Percentiles rank a stretch among this genome's conserved stretches.
These are phyloP conservation scores for Trichoderma oligosporum DNA, from an alignment of 2,329 filamentous ascomycete genomes.

Conservation along the genomic window DNA sequence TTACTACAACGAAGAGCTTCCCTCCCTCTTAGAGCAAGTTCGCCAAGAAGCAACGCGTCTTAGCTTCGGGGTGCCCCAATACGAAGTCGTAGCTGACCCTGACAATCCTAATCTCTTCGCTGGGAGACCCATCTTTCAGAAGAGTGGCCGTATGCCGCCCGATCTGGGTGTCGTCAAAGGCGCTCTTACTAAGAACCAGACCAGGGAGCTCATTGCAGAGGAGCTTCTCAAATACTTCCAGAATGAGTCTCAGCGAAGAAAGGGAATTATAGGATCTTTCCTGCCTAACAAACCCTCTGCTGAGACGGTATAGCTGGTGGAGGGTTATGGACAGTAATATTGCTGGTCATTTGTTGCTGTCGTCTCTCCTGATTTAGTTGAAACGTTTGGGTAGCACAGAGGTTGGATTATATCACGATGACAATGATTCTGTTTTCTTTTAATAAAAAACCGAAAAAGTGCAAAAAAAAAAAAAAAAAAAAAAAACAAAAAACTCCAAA, in stretches of 20 bases:
- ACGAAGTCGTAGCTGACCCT: slow-evolving; percentile 28
- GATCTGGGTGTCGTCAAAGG: slow-evolving; percentile 34
- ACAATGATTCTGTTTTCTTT: no score
- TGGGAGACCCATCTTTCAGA: slow-evolving; percentile 36
- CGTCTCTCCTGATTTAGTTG: background rate
- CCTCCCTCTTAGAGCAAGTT: slow-evolving; percentile 29
- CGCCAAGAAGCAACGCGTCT: slow-evolving; percentile 33
- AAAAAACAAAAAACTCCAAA: no score
- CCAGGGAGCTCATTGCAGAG: slow-evolving; percentile 40
- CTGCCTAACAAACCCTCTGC: background rate
- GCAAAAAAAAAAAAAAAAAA: no score
- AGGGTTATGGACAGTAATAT: no score
- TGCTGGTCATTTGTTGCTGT: background rate
- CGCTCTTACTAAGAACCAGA: slow-evolving; percentile 33
- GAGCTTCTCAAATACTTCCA: slow-evolving; percentile 38
- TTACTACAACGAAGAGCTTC: slow-evolving; percentile 13
- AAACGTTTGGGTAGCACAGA: background rate
- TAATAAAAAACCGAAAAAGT: no score
- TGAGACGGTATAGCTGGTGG: no score
- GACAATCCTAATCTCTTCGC: slow-evolving; percentile 31
- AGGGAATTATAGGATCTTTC: background rate
- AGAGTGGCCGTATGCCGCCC: slow-evolving; percentile 30
- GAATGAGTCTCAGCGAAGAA: slow-evolving; percentile 23
- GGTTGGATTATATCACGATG: no score
- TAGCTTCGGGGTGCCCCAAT: slow-evolving; percentile 33